These are phyloP conservation scores for Claviceps digitariae DNA, from an alignment of 2,329 filamentous ascomycete species.

Conservation along the genomic window DNA sequence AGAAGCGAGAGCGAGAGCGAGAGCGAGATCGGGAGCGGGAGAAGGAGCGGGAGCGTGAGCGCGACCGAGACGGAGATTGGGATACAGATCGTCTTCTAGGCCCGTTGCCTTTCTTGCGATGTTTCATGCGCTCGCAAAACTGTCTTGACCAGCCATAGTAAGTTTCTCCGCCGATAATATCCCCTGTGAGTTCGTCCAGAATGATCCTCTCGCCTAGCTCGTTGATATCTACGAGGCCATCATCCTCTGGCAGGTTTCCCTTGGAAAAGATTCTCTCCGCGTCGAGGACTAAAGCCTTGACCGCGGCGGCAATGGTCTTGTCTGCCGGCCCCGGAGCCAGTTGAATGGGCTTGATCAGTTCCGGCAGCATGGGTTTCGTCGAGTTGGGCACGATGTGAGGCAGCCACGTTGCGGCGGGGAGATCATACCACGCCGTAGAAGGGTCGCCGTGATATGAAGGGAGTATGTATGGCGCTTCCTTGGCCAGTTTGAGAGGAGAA, in stretches of 20 bases:
- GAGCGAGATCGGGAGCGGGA: conserved; percentile 9
- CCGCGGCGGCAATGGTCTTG: conserved; percentile 48
- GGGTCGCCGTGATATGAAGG: conserved; percentile 67
- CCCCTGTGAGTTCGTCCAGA: conserved; percentile 51
- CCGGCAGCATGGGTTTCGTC: conserved; percentile 56
- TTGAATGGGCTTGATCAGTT: conserved; percentile 57
- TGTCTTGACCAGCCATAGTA: conserved; percentile 80
- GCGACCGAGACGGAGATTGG: conserved; percentile 12
- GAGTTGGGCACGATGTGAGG: conserved; percentile 68
- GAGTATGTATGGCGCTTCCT: conserved; percentile 53
- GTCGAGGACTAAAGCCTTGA: conserved; percentile 57
- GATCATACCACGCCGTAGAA: conserved; percentile 62
- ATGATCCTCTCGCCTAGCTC: conserved; percentile 58
- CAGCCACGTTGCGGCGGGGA: conserved; percentile 71
- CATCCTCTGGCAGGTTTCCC: conserved; percentile 32
- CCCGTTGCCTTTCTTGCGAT: conserved; percentile 22
- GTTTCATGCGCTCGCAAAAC: conserved; percentile 74
- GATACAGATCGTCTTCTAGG: conserved; percentile 22
- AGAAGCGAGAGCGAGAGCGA: conserved; percentile 14
- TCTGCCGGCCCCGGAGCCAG: conserved; percentile 56
- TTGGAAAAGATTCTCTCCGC: conserved; percentile 55
- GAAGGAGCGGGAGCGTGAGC: background rate
- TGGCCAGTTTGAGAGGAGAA: conserved; percentile 27
- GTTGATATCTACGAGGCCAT: conserved; percentile 51
- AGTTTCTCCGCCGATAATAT: conserved; percentile 52